A percentile compares a stretch with the other conserved stretches of the same genome.
Evolutionary conservation across 2,329 filamentous ascomycete genomes (phyloP).

Genomic region (Lasiodiplodia hormozganensis): DNA sequence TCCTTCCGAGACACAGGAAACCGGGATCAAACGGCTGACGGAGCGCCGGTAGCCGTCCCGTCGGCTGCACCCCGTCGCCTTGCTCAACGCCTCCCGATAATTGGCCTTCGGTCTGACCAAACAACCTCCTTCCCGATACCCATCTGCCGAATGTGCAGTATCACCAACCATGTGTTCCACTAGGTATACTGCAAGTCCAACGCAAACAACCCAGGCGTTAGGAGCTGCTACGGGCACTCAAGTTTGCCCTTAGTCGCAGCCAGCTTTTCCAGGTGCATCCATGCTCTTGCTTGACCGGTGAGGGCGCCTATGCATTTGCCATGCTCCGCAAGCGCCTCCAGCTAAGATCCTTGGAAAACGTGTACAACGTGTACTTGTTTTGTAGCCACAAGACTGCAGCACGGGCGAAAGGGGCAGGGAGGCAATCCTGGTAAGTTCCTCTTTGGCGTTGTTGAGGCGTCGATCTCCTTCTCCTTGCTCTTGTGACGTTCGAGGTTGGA

Average conservation of each 20-base stretch:
- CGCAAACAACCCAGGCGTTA: not conserved
- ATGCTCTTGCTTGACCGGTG: constrained; percentile 4
- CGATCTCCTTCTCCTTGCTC: not conserved
- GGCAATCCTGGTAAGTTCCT: not conserved
- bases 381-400: not conserved
- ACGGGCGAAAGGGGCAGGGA: not conserved
- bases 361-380: constrained; percentile 8
- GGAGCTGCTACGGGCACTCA: constrained; percentile 7
- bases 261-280: not conserved
- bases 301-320: not conserved
- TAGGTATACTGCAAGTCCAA: not conserved
- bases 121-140: not conserved
- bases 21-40: constrained; percentile 11
- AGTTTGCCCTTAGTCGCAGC: not conserved
- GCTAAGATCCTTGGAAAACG: not conserved
- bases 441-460: not conserved
- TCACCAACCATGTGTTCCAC: not conserved
- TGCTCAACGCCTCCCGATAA: not conserved
- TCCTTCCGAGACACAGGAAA: constrained; percentile 21
- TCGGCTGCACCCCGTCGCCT: constrained; percentile 17
- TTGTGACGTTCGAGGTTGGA: not conserved
- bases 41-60: not conserved
- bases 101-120: not conserved
- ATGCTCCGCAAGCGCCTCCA: not conserved
- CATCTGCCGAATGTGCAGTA: constrained; percentile 2